These are phyloP conservation scores for Stentor roeselii DNA, from an alignment of 73 alveolate species.

Conservation along the genomic window DNA sequence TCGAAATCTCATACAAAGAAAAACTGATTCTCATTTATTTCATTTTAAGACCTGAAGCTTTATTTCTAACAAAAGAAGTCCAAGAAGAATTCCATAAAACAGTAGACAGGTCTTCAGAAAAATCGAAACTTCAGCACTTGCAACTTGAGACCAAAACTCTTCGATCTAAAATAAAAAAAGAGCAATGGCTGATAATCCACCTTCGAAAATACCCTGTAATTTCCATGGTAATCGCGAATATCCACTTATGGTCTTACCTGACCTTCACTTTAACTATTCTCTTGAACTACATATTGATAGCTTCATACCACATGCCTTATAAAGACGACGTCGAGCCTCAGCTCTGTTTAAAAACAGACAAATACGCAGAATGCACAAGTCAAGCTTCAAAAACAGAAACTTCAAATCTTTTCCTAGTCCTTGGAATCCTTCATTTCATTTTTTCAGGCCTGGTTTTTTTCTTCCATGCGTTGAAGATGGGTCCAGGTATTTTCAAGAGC, in stretches of 20 bases:
- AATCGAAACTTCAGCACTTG: conserved; percentile 45
- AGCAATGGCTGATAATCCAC: conserved; percentile 32
- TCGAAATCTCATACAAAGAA: conserved; percentile 49
- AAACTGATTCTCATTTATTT: conserved; percentile 41
- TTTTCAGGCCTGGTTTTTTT: not conserved
- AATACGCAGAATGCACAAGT: not conserved
- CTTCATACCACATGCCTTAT: conserved; percentile 32
- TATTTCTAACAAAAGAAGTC: conserved; percentile 38
- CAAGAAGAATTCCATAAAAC: conserved; percentile 44
- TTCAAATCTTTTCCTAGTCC: not conserved
- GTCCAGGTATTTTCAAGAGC: not conserved
- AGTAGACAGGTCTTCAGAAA: conserved; percentile 53
- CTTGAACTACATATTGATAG: conserved; percentile 38
- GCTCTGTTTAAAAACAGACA: not conserved
- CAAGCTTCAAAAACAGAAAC: not conserved
- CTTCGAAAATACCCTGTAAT: conserved; percentile 36
- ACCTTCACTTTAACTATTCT: conserved; percentile 41
- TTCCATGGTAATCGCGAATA: conserved; percentile 43
- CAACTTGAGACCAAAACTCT: not conserved
- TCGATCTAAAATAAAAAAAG: conserved; percentile 38
- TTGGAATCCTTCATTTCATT: not conserved
- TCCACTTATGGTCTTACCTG: conserved; percentile 45
- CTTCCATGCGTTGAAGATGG: not conserved
- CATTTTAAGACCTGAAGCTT: conserved; percentile 40
- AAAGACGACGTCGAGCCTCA: not conserved